phyloP scores from a whole-genome alignment of 768 basidiomycete species.

The Collybiopsis luxurians region DNA sequence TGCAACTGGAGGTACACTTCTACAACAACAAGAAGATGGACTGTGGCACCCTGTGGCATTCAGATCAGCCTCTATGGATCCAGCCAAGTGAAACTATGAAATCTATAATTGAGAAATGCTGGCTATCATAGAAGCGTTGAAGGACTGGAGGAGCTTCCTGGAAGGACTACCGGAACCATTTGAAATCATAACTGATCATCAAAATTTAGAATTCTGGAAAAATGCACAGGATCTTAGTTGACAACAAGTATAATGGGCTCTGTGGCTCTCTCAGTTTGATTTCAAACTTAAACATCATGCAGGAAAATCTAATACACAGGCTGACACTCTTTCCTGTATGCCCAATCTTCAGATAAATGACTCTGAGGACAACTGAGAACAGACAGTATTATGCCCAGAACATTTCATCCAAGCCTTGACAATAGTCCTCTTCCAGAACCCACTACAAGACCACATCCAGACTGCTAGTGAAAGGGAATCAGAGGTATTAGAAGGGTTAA shows the following conservation, averaged over 20 bases:
- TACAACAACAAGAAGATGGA: conserved; percentile 15
- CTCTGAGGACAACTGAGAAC: too few species aligned
- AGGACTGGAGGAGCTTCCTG: conserved; percentile 5
- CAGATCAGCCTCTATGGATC: conserved; percentile 24
- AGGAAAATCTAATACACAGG: conserved; percentile 8
- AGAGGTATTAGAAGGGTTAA: not conserved
- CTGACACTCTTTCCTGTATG: too few species aligned
- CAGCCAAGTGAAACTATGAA: conserved; percentile 43
- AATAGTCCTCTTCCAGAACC: too few species aligned
- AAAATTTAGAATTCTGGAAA: conserved; percentile 28
- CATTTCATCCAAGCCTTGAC: too few species aligned
- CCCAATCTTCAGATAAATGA: too few species aligned
- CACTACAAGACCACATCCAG: too few species aligned
- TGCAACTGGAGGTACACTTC: conserved; percentile 25
- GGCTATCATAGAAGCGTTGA: conserved; percentile 34
- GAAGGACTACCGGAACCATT: not conserved
- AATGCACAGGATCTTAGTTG: conserved; percentile 23
- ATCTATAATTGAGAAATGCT: conserved; percentile 51
- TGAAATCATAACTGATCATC: conserved; percentile 21
- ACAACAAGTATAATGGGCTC: conserved; percentile 33
- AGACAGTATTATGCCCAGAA: too few species aligned
- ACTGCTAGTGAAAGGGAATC: not conserved
- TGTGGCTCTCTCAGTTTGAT: conserved; percentile 16
- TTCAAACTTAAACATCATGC: conserved; percentile 16
- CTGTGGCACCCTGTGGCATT: conserved; percentile 37